Conservation (phyloP, 495 filamentous ascomycete species). For the Neurospora terricola region DNA sequence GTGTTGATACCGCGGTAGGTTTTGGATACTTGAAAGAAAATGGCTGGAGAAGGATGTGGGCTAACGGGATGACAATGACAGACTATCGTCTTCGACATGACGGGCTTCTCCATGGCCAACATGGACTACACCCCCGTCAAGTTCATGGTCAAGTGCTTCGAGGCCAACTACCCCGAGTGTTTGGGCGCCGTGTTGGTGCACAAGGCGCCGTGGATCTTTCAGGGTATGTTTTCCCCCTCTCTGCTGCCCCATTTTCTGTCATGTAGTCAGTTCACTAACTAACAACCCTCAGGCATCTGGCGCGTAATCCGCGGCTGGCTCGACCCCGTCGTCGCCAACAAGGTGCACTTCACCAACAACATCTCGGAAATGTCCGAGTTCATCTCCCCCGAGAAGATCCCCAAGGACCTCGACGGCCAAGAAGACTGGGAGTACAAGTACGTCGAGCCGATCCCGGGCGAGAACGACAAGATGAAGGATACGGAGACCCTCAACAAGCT, state of each 20-base stretch:
- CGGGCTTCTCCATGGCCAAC: slow-evolving; percentile 80
- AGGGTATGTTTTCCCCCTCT: slow-evolving; percentile 46
- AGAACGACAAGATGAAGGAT: slow-evolving; percentile 67
- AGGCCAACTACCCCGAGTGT: slow-evolving; percentile 94
- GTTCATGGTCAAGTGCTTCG: slow-evolving; percentile 99
- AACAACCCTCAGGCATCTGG: slow-evolving; percentile 52
- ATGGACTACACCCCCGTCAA: slow-evolving; percentile 98
- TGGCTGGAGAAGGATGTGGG: too few relatives aligned
- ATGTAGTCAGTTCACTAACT: not conserved
- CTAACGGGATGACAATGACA: slow-evolving; percentile 14
- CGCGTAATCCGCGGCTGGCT: slow-evolving; percentile 92
- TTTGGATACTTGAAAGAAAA: not conserved
- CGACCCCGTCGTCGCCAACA: slow-evolving; percentile 88
- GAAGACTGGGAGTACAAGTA: slow-evolving; percentile 78
- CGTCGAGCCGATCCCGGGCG: slow-evolving; percentile 59
- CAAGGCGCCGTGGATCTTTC: slow-evolving; percentile 95
- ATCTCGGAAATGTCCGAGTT: slow-evolving; percentile 68
- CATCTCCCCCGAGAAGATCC: slow-evolving; percentile 59
- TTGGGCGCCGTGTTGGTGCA: slow-evolving; percentile 91
- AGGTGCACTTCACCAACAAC: slow-evolving; percentile 90
- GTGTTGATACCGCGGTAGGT: slow-evolving; percentile 86
- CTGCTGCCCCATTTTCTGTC: not conserved
- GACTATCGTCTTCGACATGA: slow-evolving; percentile 94
- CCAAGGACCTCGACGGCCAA: slow-evolving; percentile 69
- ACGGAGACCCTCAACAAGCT: slow-evolving; percentile 49